Evolutionary conservation across 2,329 filamentous ascomycete species (phyloP), one percentile per base, ranked within the genome.

Genomic region (Colletotrichum musicola): DNA sequence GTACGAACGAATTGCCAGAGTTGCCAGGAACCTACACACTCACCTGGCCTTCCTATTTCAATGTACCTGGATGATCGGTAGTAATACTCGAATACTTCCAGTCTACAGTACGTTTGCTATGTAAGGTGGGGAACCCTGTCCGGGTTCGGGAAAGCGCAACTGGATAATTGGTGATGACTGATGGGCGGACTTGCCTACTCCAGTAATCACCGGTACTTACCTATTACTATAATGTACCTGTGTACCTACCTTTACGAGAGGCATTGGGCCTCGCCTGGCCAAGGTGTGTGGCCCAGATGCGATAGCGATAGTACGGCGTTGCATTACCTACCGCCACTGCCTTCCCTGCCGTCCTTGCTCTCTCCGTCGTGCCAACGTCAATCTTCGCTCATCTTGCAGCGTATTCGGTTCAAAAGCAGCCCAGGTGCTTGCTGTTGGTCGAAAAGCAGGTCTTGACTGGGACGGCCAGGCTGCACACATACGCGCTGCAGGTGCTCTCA

Each of bases 311-410:
- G 27, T 62, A 44, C 64, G 46, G 62, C 62, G 46, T 42, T 53
- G 53, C 64, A 59, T 25, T 58, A 13, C 62, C 25, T 58, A 13
- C 62, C 25, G 50, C 61, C 61, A 64, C 62, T 47, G 40, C 35
- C 60, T 58, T 59, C 54, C 65, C 50, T 68, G 61, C 55, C 22
- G 14, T 58, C 40, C 60, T 54, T 64, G 54, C 65, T 18, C 54
- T 6, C 54, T 44, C 61, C 44, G 55, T 51, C 40, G 62, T 44
- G 40, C 18, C 50, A 68, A 68, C 65, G 62, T 60, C 65, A 65
- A 53, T 60, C n/a, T 42, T 65, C 22, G 54, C 49, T 65, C 62
- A 68, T 65, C 62, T 60, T 65, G 65, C 65, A 65, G 65, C 27
- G n/a, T 56, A 30, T 30, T 51, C 27, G 25, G 40, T 64, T 46